These are phyloP conservation scores for Brasilioporus rufonigricans DNA, from an alignment of 768 basidiomycete genomes.

Conservation along the genomic window DNA sequence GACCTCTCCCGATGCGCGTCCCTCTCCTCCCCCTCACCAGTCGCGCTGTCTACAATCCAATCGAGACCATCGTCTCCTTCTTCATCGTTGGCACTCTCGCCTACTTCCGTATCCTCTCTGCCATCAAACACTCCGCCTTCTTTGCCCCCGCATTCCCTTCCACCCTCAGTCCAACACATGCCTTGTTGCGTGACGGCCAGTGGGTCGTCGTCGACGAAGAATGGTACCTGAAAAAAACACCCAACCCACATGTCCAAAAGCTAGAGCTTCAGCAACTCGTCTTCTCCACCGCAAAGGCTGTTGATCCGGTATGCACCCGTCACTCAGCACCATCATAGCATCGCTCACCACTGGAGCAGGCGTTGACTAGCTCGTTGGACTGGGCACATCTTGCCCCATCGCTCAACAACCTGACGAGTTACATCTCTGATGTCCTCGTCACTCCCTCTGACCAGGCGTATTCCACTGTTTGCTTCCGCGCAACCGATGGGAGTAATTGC, in stretches of 20 bases:
- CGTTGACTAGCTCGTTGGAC: constrained; percentile 31
- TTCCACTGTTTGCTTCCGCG: constrained; percentile 49
- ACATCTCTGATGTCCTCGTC: constrained; percentile 42
- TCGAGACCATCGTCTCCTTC: constrained; percentile 89
- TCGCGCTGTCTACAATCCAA: constrained; percentile 72
- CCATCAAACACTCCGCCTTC: constrained; percentile 86
- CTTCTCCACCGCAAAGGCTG: constrained; percentile 38
- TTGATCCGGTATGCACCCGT: constrained; percentile 33
- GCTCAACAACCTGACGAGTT: constrained; percentile 45
- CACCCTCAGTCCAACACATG: constrained; percentile 54
- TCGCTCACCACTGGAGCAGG: constrained; percentile 20
- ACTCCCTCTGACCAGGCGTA: constrained; percentile 47
- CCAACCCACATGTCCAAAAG: constrained; percentile 31
- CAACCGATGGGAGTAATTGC: constrained; percentile 32
- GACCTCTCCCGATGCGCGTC: constrained; percentile 46
- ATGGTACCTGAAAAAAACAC: constrained; percentile 41
- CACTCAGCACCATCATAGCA: not conserved
- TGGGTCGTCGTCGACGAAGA: constrained; percentile 65
- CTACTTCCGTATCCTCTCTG: constrained; percentile 90
- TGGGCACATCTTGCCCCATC: constrained; percentile 43
- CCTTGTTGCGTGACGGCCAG: constrained; percentile 48
- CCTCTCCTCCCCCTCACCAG: constrained; percentile 66
- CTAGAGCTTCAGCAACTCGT: constrained; percentile 77
- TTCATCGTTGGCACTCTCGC: constrained; percentile 88
- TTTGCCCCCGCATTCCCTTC: constrained; percentile 55